A percentile compares a stretch with the other conserved stretches of the same genome.
phyloP scores from a whole-genome alignment of 2,329 filamentous ascomycete species.

The Penicillium sp. region DNA sequence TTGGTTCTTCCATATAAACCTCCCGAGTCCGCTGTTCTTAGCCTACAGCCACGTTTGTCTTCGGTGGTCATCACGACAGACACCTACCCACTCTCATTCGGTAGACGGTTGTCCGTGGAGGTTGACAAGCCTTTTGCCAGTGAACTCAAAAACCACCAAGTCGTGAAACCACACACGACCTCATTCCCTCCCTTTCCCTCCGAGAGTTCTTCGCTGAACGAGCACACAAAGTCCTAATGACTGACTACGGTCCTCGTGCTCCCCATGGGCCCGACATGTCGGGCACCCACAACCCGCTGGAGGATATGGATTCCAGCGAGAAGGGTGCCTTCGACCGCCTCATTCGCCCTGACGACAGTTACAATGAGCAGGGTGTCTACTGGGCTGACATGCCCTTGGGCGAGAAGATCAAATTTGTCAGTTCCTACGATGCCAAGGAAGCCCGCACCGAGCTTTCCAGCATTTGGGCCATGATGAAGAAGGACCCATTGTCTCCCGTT shows the following conservation, averaged over 20 bases:
- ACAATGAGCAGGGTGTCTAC: conserved; percentile 75
- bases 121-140: conserved; percentile 7
- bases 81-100: not conserved
- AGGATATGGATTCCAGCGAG: conserved; percentile 54
- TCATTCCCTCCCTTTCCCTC: not conserved
- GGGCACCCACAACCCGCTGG: conserved; percentile 39
- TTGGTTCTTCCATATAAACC: conserved; percentile 2
- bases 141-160: conserved; percentile 4
- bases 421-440: conserved; percentile 65
- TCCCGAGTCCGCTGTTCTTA: conserved; percentile 2
- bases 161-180: not conserved
- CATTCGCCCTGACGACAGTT: conserved; percentile 82
- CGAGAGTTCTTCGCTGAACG: too few relatives aligned
- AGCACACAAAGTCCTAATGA: conserved; percentile 21
- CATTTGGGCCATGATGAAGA: conserved; percentile 75
- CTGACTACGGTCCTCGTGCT: conserved; percentile 37
- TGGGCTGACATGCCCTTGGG: conserved; percentile 78
- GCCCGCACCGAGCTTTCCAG: conserved; percentile 58
- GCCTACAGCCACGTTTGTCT: conserved; percentile 4
- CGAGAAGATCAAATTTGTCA: conserved; percentile 69
- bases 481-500: conserved; percentile 77
- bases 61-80: conserved; percentile 3
- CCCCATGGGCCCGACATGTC: conserved; percentile 46
- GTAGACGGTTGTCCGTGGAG: not conserved
- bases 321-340: conserved; percentile 66